Evolutionary conservation across 2,329 filamentous ascomycete genomes (phyloP), one percentile per base, ranked within the genome.

Genomic region (Ophiobolus disseminans): DNA sequence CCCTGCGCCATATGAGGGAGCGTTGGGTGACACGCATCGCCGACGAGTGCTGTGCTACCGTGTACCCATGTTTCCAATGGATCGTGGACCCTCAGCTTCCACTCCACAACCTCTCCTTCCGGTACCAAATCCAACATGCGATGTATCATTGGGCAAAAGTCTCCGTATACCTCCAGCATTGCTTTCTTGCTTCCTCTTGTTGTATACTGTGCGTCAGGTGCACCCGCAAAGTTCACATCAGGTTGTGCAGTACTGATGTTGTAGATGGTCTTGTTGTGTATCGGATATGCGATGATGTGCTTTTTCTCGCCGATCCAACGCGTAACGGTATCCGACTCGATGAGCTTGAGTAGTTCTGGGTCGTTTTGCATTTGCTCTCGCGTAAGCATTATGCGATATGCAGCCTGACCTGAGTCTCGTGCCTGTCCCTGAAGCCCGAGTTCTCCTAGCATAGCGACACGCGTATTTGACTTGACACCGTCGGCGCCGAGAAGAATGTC

Each of bases 271-370:
- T 89, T 84, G 64, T 80, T 82, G 53, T 83, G 80, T 34, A 93
- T 86, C 0, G 88, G 86, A 68, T 92, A 93, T 0, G 87, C 87
- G 60, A 92, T 89, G 69, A 91, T 88, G 71, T 92, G 89, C 1
- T 87, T 81, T 59, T 83, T 83, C 65, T 86, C 85, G 23, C 89
- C 89, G 41, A 92, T 87, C 89, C 88, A 92, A 40, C 89, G 82
- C 30, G 85, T 86, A 2, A 88, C 88, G 39, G 81, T 78, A 62
- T 90, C 82, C 34, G 80, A 78, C 58, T 89, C 83, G 17, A 92
- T 78, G 8, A 91, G 79, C n/a, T 75, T 79, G 43, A 87, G 76
- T 38, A 91, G 77, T 55, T 89, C 86, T 0, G 87, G 81, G 58
- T 91, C 87, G 17, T 81, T 59, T 46, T 79, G 73, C 82, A 92